Conservation (phyloP, 1,284 basidiomycete genomes). For the Moniliophthora roreri region DNA sequence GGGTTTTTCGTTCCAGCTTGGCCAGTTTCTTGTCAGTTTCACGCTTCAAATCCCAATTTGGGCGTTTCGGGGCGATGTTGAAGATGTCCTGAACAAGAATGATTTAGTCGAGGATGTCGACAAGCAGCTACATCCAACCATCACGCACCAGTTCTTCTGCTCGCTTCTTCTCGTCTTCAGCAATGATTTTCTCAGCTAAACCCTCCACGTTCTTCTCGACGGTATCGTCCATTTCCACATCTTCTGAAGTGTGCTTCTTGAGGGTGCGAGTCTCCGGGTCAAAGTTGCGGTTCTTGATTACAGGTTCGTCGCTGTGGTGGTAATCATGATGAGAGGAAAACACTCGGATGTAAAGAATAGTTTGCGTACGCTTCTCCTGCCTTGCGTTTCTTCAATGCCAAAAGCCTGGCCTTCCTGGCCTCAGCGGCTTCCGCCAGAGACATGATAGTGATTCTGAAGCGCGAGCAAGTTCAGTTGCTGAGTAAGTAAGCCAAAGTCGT, state of each 20-base stretch:
- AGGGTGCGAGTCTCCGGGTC: constrained; percentile 81
- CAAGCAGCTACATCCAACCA: constrained; percentile 1
- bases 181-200: constrained; percentile 80
- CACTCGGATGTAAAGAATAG: constrained; percentile 3
- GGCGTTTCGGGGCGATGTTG: constrained; percentile 94
- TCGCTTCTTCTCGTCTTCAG: constrained; percentile 82
- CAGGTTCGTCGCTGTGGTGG: constrained; percentile 6
- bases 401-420: constrained; percentile 82
- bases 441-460: constrained; percentile 37
- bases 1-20: constrained; percentile 88
- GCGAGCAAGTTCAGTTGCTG: too few species aligned
- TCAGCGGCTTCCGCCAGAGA: constrained; percentile 84
- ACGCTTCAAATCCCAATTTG: constrained; percentile 97
- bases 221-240: constrained; percentile 73
- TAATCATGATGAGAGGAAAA: not conserved
- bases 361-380: constrained; percentile 50
- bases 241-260: constrained; percentile 60
- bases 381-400: constrained; percentile 80
- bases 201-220: constrained; percentile 87
- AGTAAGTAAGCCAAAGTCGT: too few species aligned
- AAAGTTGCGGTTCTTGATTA: constrained; percentile 82
- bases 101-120: not conserved
- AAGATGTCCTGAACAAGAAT: constrained; percentile 76
- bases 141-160: constrained; percentile 82
- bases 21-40: constrained; percentile 89